Conservation (phyloP, 2,329 filamentous ascomycete genomes). For the Cryphonectria carpinicola region DNA sequence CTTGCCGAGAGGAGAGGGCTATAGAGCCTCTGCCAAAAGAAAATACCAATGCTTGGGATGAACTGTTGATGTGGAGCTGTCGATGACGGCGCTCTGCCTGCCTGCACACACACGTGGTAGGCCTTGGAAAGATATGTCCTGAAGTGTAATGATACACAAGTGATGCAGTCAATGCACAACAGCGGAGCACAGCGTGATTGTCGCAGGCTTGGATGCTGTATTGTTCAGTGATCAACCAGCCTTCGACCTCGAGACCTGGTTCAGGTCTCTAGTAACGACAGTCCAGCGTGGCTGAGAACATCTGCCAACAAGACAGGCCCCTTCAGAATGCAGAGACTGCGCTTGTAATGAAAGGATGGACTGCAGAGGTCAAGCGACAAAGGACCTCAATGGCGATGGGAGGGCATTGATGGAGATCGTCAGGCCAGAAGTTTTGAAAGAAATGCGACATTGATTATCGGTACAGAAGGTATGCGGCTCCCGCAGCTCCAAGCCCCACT, state of each 20-base stretch:
- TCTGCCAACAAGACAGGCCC: background rate
- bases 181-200: background rate
- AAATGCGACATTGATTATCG: slow-evolving; percentile 19
- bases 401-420: slow-evolving; percentile 7
- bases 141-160: background rate
- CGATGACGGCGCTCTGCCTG: no score
- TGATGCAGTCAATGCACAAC: background rate
- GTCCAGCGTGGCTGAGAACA: background rate
- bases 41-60: background rate
- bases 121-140: background rate
- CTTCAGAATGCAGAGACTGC: background rate
- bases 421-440: slow-evolving; percentile 15
- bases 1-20: slow-evolving; percentile 33
- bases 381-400: slow-evolving; percentile 17
- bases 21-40: slow-evolving; percentile 6
- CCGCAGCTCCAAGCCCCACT: background rate
- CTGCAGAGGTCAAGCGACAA: slow-evolving; percentile 7
- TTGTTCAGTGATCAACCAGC: slow-evolving; percentile 23
- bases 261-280: background rate
- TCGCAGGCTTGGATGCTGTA: slow-evolving; percentile 6
- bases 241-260: slow-evolving; percentile 10
- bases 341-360: background rate
- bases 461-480: slow-evolving; percentile 2
- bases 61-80: background rate
- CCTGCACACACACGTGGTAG: background rate